A percentile compares a stretch with the other conserved stretches of the same genome.
Evolutionary conservation across 805 yeast species (phyloP).

Genomic region (Lachancea dasiensis): DNA sequence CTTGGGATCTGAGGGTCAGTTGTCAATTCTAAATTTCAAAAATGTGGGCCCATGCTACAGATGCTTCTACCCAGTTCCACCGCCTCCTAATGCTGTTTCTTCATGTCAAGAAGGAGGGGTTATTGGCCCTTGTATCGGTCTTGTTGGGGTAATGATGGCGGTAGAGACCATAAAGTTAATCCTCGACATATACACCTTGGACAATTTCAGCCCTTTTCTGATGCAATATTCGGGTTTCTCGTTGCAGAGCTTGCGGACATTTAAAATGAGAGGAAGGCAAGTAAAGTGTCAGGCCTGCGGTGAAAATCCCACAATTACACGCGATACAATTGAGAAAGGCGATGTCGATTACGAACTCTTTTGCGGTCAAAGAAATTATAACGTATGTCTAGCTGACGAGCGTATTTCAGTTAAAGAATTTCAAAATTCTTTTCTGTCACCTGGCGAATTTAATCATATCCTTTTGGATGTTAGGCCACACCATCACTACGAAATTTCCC

Average conservation of each 20-base stretch:
- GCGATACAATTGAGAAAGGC: constrained; percentile 40
- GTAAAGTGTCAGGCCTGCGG: constrained; percentile 62
- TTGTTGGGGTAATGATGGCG: constrained; percentile 86
- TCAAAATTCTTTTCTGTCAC: constrained; percentile 27
- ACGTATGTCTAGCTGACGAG: constrained; percentile 39
- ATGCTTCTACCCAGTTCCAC: constrained; percentile 88
- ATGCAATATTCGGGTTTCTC: constrained; percentile 64
- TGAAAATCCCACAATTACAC: constrained; percentile 43
- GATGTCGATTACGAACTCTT: constrained; percentile 60
- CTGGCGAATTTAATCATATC: constrained; percentile 21
- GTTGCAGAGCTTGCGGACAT: constrained; percentile 57
- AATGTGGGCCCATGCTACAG: constrained; percentile 84
- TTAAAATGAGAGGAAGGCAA: constrained; percentile 73
- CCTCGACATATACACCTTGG: constrained; percentile 45
- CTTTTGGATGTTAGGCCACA: constrained; percentile 75
- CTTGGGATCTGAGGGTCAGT: constrained; percentile 83
- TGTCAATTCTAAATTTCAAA: constrained; percentile 64
- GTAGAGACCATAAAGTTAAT: constrained; percentile 75
- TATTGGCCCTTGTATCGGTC: constrained; percentile 92
- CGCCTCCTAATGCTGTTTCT: constrained; percentile 73
- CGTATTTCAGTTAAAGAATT: constrained; percentile 41
- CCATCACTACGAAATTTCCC: constrained; percentile 67
- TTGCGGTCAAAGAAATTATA: constrained; percentile 57
- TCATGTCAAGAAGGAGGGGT: constrained; percentile 94
- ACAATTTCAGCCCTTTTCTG: constrained; percentile 61